Percentiles rank a stretch among this genome's conserved stretches.
Conservation (phyloP, 129 eudicot genomes). For the Flaveria robusta region DNA sequence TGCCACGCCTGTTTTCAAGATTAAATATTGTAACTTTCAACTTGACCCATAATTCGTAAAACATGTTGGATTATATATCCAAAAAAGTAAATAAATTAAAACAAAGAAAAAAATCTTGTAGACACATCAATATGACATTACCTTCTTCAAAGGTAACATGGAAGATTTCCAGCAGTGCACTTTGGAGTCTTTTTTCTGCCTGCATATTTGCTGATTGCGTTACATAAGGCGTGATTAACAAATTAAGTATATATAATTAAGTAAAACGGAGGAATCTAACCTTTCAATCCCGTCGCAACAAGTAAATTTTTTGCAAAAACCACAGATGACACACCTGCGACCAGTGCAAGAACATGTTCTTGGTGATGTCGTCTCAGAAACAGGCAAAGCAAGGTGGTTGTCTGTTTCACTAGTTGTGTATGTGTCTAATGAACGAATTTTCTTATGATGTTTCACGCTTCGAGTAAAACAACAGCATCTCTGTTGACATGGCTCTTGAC, state of each 20-base stretch:
- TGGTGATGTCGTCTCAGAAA: conserved; percentile 38
- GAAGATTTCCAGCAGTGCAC: conserved; percentile 79
- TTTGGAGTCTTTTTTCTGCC: conserved; percentile 49
- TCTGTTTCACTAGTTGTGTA: conserved; percentile 36
- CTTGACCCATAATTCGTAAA: background rate
- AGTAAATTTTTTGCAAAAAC: conserved; percentile 37
- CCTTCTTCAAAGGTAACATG: conserved; percentile 68
- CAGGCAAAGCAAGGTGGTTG: conserved; percentile 39
- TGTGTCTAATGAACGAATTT: conserved; percentile 45
- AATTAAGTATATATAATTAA: conserved; percentile 6
- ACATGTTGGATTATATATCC: too few species aligned
- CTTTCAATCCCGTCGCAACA: conserved; percentile 42
- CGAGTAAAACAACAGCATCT: conserved; percentile 50
- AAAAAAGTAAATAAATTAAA: background rate
- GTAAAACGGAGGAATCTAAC: conserved; percentile 32
- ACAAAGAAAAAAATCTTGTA: background rate
- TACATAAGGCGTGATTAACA: conserved; percentile 9
- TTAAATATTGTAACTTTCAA: background rate
- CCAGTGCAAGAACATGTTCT: conserved; percentile 41
- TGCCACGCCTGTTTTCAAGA: conserved; percentile 63
- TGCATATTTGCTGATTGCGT: conserved; percentile 24
- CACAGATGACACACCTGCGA: conserved; percentile 40
- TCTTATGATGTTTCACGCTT: conserved; percentile 42
- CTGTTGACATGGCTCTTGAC: conserved; percentile 45
- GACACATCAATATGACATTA: conserved; percentile 23